Base-by-base conservation (phyloP, 1,284 basidiomycete genomes). In the Papiliotrema nemorosa region DNA sequence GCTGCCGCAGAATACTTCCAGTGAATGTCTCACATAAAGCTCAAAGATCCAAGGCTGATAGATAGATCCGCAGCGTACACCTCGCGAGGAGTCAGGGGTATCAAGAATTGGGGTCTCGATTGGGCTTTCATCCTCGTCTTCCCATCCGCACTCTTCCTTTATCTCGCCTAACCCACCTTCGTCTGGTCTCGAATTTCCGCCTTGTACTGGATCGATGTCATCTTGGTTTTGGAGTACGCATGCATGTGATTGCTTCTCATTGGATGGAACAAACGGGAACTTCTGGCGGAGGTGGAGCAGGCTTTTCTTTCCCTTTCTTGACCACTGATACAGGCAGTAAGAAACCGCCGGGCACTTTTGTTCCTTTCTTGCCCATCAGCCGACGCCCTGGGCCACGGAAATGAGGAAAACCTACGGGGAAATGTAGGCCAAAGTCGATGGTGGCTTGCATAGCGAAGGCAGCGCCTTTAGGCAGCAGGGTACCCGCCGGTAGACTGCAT, bases 371-470 rank as follows among this genome's bases (percentile, higher is more conserved):
- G 13, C 35, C 14, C 18, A 10, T 31, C 36, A 38, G 36, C 36
- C 12, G 21, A 22, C 18, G 18, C 38, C 36, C 20, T 16, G 21
- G 27, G 1, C 21, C 21, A 38, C 18, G n/a, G 26, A 5, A 9
- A 47, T 31, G 43, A 18, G 6, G 38, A 18, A 18, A 44, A 40
- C 39, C 45, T 35, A 67, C 66, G 2, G 69, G 69, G 47, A 72
- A 68, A 50, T 72, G 68, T 16, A 72, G 50, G 0, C 67, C 67
- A 50, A 72, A 72, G 40, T 72, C 70, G 25, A 72, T 58, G 1
- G 67, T 69, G 16, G 70, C 59, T 53, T 69, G 67, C 62, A 70
- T 69, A 9, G 68, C 70, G 49, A 72, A 72, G 27, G 59, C 61
- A 29, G 61, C 62, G 14, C 70, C 70, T 50, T 66, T 64, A 2